Evolutionary conservation across 768 basidiomycete genomes (phyloP).

Genomic region (Fomitopsis serialis): DNA sequence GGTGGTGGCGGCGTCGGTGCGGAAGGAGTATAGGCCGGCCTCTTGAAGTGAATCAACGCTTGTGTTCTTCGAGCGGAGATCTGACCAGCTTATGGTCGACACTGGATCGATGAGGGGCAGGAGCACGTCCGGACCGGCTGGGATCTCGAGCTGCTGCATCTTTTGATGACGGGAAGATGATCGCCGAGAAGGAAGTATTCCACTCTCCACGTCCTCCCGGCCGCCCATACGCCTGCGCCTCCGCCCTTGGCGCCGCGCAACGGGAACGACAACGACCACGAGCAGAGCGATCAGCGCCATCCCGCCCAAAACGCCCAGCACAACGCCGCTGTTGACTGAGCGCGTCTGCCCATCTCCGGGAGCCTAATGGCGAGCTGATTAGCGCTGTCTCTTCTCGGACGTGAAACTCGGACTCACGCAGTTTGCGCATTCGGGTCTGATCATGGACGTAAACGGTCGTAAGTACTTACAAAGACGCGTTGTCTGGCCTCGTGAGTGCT

Average conservation of each 20-base stretch:
- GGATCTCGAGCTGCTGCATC: slow-evolving; percentile 3
- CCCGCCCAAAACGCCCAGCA: slow-evolving; percentile 6
- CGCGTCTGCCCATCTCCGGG: neutral
- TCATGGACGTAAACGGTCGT: neutral
- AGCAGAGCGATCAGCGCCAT: slow-evolving; percentile 4
- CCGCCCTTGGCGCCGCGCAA: neutral
- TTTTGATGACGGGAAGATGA: slow-evolving; percentile 18
- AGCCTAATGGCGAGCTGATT: slow-evolving; percentile 3
- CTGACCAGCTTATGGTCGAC: slow-evolving; percentile 24
- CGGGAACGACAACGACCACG: slow-evolving; percentile 5
- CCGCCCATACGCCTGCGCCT: neutral
- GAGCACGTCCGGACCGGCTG: slow-evolving; percentile 17
- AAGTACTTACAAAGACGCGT: too few relatives aligned
- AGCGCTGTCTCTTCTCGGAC: slow-evolving; percentile 2
- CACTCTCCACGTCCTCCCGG: neutral
- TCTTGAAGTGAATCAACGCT: slow-evolving; percentile 11
- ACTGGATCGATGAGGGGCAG: slow-evolving; percentile 19
- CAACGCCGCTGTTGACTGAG: slow-evolving; percentile 1
- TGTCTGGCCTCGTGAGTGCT: too few relatives aligned
- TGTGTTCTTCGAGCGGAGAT: slow-evolving; percentile 16
- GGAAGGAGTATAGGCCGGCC: slow-evolving; percentile 10
- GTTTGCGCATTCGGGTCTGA: slow-evolving; percentile 3
- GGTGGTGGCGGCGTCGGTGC: slow-evolving; percentile 16
- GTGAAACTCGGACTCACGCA: slow-evolving; percentile 4
- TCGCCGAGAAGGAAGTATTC: slow-evolving; percentile 9